These are phyloP conservation scores for Canavalia ensiformis DNA, from an alignment of 306 rosid genomes.

Conservation along the genomic window DNA sequence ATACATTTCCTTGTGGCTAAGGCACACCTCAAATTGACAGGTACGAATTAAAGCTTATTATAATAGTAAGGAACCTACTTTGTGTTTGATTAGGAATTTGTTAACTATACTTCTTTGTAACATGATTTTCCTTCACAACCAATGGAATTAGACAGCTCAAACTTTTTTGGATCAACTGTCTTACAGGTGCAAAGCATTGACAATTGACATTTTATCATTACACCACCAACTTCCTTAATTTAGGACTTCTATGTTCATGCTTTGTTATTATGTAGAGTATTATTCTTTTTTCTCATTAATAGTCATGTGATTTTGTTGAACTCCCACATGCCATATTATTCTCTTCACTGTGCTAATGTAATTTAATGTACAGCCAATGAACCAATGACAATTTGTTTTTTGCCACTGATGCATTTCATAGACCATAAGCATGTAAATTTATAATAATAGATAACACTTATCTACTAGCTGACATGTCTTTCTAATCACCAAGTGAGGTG, in stretches of 20 bases:
- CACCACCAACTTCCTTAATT: conserved; percentile 52
- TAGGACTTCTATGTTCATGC: conserved; percentile 49
- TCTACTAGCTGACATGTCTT: conserved; percentile 28
- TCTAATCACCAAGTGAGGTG: conserved; percentile 43
- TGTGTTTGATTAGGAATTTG: conserved; percentile 51
- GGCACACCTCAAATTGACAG: conserved; percentile 56
- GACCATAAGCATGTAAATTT: conserved; percentile 28
- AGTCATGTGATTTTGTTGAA: conserved; percentile 63
- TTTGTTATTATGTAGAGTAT: conserved; percentile 40
- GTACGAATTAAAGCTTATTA: conserved; percentile 49
- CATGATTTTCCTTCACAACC: conserved; percentile 54
- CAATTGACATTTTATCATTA: conserved; percentile 50
- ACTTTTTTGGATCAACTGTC: conserved; percentile 54
- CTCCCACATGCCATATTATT: conserved; percentile 64
- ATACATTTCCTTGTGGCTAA: conserved; percentile 47
- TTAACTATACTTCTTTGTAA: conserved; percentile 53
- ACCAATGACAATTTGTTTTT: conserved; percentile 36
- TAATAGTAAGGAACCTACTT: conserved; percentile 56
- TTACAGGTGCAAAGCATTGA: conserved; percentile 49
- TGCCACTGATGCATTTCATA: conserved; percentile 46
- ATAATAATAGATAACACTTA: conserved; percentile 26
- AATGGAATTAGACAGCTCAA: conserved; percentile 69
- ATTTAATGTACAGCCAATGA: conserved; percentile 44
- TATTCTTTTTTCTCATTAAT: conserved; percentile 48
- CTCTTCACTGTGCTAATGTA: conserved; percentile 46